Evolutionary conservation across 768 basidiomycete species (phyloP).

Genomic region (Leccinellum rugosiceps): DNA sequence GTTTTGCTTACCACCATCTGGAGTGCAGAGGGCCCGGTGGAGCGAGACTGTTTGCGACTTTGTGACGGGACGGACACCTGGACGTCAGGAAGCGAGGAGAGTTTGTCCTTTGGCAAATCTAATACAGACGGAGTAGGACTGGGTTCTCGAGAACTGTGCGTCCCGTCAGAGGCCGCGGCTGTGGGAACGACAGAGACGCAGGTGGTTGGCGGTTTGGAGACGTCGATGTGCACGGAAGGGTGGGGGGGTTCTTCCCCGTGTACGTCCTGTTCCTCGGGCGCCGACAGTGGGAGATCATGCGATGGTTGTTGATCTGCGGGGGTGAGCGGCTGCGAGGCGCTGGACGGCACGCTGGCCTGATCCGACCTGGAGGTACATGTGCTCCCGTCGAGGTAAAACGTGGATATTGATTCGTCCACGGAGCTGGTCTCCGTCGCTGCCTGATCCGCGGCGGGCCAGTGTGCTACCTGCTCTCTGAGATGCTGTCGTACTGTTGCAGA

Average conservation of each 20-base stretch:
- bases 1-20: constrained; percentile 84
- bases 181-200: constrained; percentile 23
- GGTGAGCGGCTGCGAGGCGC: constrained; percentile 21
- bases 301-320: constrained; percentile 11
- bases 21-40: constrained; percentile 63
- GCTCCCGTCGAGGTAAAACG: constrained; percentile 49
- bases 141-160: background rate
- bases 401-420: constrained; percentile 48
- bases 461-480: constrained; percentile 47
- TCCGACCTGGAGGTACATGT: constrained; percentile 14
- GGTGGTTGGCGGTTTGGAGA: constrained; percentile 33
- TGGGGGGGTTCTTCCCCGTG: constrained; percentile 23
- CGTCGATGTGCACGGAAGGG: constrained; percentile 45
- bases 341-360: constrained; percentile 11
- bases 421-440: constrained; percentile 28
- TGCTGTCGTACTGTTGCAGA: constrained; percentile 61
- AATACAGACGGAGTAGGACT: constrained; percentile 9
- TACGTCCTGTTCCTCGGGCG: background rate
- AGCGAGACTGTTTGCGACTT: constrained; percentile 46
- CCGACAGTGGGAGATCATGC: no score
- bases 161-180: background rate
- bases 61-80: constrained; percentile 18
- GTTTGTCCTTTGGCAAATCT: constrained; percentile 29
- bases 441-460: constrained; percentile 24
- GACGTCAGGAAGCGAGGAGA: constrained; percentile 25